These are phyloP conservation scores for Solanum hybrid DNA, from an alignment of 305 asterid genomes.

Conservation along the genomic window DNA sequence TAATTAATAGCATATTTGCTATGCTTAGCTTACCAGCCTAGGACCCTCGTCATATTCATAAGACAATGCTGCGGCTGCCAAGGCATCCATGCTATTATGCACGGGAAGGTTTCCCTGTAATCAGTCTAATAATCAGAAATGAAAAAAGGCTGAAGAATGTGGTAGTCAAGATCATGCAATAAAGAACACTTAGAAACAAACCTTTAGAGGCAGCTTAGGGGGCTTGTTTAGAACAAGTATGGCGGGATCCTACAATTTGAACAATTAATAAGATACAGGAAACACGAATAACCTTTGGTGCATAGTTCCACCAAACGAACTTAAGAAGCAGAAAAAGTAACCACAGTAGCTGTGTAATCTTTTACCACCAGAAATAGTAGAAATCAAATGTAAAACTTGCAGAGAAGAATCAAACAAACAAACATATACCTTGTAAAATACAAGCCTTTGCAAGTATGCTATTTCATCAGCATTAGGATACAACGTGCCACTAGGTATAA, in stretches of 20 bases:
- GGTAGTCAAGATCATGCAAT: neutral
- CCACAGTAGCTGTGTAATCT: neutral
- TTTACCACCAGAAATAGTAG: neutral
- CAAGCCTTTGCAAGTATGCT: constrained; percentile 68
- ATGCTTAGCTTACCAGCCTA: constrained; percentile 53
- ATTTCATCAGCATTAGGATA: constrained; percentile 97
- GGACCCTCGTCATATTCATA: constrained; percentile 86
- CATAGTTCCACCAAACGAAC: neutral
- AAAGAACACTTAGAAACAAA: constrained; percentile 19
- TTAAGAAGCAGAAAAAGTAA: neutral
- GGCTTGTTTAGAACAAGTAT: constrained; percentile 81
- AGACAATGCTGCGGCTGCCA: constrained; percentile 92
- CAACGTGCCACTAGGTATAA: constrained; percentile 73
- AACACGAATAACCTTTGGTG: constrained; percentile 1
- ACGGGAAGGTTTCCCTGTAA: constrained; percentile 62
- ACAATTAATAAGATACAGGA: constrained; percentile 7
- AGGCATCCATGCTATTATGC: constrained; percentile 96
- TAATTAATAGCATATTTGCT: neutral
- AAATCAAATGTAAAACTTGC: neutral
- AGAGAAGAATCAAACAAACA: neutral
- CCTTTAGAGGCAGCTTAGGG: constrained; percentile 88
- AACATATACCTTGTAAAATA: constrained; percentile 62
- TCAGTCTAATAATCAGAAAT: neutral
- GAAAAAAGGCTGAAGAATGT: neutral
- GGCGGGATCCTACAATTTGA: constrained; percentile 66